A percentile compares a stretch with the other conserved stretches of the same genome.
Evolutionary conservation across 164 flowering plant genomes (phyloP).

Genomic region (Echeveria elegans): DNA sequence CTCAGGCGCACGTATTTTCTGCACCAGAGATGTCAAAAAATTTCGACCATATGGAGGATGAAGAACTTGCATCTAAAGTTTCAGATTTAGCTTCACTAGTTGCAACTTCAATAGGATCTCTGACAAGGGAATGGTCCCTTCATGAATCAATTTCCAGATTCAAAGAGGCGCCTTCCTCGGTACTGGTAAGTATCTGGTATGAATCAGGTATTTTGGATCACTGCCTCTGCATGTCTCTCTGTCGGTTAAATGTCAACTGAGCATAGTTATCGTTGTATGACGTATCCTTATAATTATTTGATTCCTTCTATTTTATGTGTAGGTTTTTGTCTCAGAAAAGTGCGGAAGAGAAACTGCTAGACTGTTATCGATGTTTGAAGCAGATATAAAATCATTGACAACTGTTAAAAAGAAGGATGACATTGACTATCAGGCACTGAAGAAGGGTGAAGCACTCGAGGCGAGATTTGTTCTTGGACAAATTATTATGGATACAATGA

Average conservation of each 20-base stretch:
- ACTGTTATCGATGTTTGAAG: slow-evolving; percentile 35
- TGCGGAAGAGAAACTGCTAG: slow-evolving; percentile 19
- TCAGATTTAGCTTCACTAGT: slow-evolving; percentile 36
- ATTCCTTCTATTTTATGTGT: slow-evolving; percentile 10
- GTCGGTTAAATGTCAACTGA: neutral
- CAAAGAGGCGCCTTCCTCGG: slow-evolving; percentile 29
- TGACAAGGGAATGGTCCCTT: slow-evolving; percentile 27
- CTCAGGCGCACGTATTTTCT: slow-evolving; percentile 22
- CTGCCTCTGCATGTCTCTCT: neutral
- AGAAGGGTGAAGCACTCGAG: slow-evolving; percentile 38
- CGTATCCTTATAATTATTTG: too few relatives aligned
- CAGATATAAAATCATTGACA: slow-evolving; percentile 20
- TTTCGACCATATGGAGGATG: slow-evolving; percentile 27
- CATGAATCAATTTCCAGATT: slow-evolving; percentile 30
- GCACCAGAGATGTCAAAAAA: slow-evolving; percentile 49
- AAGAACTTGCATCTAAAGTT: slow-evolving; percentile 51
- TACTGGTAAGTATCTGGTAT: slow-evolving; percentile 24
- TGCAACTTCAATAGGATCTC: slow-evolving; percentile 31
- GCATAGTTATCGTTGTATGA: too few relatives aligned
- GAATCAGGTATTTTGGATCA: neutral
- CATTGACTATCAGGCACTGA: slow-evolving; percentile 42
- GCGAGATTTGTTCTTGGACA: slow-evolving; percentile 65
- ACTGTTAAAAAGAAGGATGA: slow-evolving; percentile 18
- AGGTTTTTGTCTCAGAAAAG: slow-evolving; percentile 55
- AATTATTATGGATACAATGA: slow-evolving; percentile 63